Percentiles rank a stretch among this genome's conserved stretches.
Conservation (phyloP, 2,329 filamentous ascomycete genomes). For the Paracorniculantispora psalliotae region DNA sequence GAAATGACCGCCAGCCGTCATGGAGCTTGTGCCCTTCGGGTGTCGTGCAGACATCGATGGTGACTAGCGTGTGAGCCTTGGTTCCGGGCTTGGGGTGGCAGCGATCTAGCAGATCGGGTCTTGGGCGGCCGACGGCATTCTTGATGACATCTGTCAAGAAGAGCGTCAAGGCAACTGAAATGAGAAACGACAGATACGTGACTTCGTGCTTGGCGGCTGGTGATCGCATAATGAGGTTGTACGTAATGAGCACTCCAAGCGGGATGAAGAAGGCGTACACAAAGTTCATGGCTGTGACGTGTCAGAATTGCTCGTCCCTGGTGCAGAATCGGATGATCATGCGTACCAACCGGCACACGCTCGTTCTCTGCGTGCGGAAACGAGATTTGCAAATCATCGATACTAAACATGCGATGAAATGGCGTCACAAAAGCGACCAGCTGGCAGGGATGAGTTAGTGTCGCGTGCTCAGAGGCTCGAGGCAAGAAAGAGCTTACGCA, state of each 20-base stretch:
- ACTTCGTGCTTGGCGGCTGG: constrained; percentile 77
- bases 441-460: constrained; percentile 19
- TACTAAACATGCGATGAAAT: constrained; percentile 90
- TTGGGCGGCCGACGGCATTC: constrained; percentile 74
- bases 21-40: constrained; percentile 64
- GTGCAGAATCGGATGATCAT: neutral
- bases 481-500: constrained; percentile 39
- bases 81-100: constrained; percentile 63
- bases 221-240: constrained; percentile 58
- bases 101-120: constrained; percentile 61
- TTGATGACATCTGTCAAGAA: constrained; percentile 90
- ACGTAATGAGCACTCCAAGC: constrained; percentile 58
- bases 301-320: neutral
- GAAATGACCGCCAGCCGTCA: constrained; percentile 81
- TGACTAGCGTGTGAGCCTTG: constrained; percentile 49
- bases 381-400: constrained; percentile 78
- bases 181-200: constrained; percentile 73
- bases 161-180: constrained; percentile 69
- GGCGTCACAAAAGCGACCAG: constrained; percentile 54
- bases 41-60: constrained; percentile 68
- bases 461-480: neutral
- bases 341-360: constrained; percentile 70
- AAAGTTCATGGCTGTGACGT: constrained; percentile 60
- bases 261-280: constrained; percentile 74
- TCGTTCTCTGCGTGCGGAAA: constrained; percentile 83